Evolutionary conservation across 2,329 filamentous ascomycete genomes (phyloP), one percentile per base, ranked within the genome.

Genomic region (Diplodia mutila): DNA sequence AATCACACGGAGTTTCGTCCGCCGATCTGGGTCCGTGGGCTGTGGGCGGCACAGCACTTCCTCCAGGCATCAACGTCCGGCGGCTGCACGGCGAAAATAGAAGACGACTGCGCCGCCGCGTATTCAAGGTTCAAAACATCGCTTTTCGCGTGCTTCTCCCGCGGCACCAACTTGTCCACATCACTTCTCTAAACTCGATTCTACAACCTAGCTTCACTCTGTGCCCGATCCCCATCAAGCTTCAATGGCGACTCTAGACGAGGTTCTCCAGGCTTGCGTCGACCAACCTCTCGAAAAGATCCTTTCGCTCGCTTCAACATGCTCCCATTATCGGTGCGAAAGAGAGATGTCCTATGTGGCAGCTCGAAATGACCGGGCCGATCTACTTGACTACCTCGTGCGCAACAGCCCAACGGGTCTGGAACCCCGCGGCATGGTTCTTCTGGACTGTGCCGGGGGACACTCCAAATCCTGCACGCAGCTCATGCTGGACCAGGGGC

Each of bases 141-240:
- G 32, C 32, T 12, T 1, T 29, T 34, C 11, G 4, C 29, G 9
- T 34, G 32, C 11, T 34, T 34, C 32, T 34, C 32, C 9, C 9
- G 11, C 32, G 3, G 3, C 8, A n/a, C 14, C 3, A n/a, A 8
- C 3, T 2, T n/a, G 6, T 42, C 2, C 4, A 1, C 2, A 6
- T 7, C 37, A 1, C 1, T 1, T 8, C 4, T 8, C 11, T 12
- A 11, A 34, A 34, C 32, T n/a, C 18, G 37, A 18, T 42, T 16
- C n/a, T 42, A 18, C 39, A 18, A 4, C 8, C 7, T 5, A n/a
- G n/a, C n/a, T n/a, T n/a, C n/a, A n/a, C n/a, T n/a, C n/a, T n/a
- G 1, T 5, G 16, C 12, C 11, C 12, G 5, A 1, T 4, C 37
- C 37, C 16, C 14, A 16, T 12, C 37, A 5, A 3, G 4, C 12